A percentile compares a stretch with the other conserved stretches of the same genome.
Conservation (phyloP, 225 moss, liverwort and hornwort genomes). For the Pseudoscleropodium purum region DNA sequence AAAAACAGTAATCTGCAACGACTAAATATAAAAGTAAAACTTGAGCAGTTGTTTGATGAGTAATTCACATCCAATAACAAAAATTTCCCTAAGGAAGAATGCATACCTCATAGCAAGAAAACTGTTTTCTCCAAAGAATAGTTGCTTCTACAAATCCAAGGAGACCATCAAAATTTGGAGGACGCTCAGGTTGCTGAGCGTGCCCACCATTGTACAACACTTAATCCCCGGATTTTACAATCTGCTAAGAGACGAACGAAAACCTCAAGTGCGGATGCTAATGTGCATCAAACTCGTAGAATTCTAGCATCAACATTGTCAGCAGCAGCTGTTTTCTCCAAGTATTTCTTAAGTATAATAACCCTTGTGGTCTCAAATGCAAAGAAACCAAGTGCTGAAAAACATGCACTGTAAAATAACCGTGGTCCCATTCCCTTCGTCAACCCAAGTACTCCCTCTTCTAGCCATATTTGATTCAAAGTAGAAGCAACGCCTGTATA, state of each 20-base stretch:
- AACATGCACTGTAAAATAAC: constrained; percentile 66
- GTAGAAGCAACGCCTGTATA: constrained; percentile 64
- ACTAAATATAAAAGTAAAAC: not conserved
- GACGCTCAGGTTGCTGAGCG: constrained; percentile 3
- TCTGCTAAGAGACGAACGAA: not conserved
- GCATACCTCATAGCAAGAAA: not conserved
- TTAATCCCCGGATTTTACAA: not conserved
- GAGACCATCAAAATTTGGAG: constrained; percentile 11
- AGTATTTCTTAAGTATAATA: constrained; percentile 46
- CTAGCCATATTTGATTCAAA: constrained; percentile 56
- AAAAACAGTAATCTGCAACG: not conserved
- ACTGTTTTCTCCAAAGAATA: not conserved
- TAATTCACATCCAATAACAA: not conserved
- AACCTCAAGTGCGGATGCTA: constrained; percentile 13
- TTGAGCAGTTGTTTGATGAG: not conserved
- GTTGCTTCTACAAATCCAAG: not conserved
- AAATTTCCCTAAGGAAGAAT: not conserved
- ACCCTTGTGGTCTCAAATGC: constrained; percentile 61
- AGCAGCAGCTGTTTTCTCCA: constrained; percentile 27
- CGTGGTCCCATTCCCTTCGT: constrained; percentile 60
- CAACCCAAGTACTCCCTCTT: constrained; percentile 56
- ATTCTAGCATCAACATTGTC: constrained; percentile 2
- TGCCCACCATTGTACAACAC: not conserved
- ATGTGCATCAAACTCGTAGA: constrained; percentile 20
- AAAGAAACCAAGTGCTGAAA: constrained; percentile 72